Evolutionary conservation across 2,329 filamentous ascomycete species (phyloP).

Genomic region (Sclerotinia borealis): DNA sequence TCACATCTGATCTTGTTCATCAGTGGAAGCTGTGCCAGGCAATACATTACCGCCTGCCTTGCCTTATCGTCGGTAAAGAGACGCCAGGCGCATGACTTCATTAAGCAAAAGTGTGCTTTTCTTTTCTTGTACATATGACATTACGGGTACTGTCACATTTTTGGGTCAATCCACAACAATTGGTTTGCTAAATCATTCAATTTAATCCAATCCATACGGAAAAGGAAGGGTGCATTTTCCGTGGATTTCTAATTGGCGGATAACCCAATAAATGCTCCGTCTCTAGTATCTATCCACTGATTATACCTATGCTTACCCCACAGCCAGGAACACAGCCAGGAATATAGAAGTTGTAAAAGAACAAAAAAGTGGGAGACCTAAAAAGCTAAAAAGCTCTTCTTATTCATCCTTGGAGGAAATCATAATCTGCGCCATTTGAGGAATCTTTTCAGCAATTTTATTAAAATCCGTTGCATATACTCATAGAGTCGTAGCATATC

Average conservation of each 20-base stretch:
- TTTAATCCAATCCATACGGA: not conserved
- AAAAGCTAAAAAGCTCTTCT: not conserved
- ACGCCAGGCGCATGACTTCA: slow-evolving; percentile 5
- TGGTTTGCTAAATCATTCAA: slow-evolving; percentile 8
- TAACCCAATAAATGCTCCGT: not conserved
- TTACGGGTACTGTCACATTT: not conserved
- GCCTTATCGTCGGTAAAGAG: not conserved
- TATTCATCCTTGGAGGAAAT: not conserved
- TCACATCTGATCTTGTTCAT: slow-evolving; percentile 6
- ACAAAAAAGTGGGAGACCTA: not conserved
- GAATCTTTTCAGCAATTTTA: not conserved
- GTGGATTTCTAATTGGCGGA: slow-evolving; percentile 4
- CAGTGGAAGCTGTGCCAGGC: not conserved
- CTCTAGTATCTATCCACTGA: not conserved
- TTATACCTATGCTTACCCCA: not conserved
- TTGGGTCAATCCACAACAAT: not conserved
- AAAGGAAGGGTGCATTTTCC: slow-evolving; percentile 10
- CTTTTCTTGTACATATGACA: not conserved
- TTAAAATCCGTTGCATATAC: not conserved
- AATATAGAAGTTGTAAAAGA: not conserved
- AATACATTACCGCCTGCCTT: not conserved
- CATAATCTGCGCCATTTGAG: not conserved
- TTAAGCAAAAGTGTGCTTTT: not conserved
- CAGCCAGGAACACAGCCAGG: not conserved
- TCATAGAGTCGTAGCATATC: not conserved